Evolutionary conservation across 2,329 filamentous ascomycete genomes (phyloP).

Genomic region (Ophioceras dolichostomum): DNA sequence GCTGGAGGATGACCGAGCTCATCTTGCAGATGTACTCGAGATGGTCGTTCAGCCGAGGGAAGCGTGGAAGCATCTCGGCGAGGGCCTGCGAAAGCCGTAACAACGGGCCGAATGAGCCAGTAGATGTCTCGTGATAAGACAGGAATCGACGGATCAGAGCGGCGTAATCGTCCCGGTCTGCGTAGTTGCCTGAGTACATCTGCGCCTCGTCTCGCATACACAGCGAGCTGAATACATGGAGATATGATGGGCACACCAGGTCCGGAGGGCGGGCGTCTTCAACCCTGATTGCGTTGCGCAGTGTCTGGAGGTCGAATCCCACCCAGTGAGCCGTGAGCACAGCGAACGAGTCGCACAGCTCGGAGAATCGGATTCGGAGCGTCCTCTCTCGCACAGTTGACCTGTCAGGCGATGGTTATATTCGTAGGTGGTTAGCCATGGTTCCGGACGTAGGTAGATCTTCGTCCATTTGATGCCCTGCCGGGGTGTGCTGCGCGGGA

Average conservation of each 20-base stretch:
- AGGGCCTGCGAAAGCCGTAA: conserved; percentile 28
- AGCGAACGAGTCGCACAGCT: conserved; percentile 29
- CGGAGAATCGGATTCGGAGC: conserved; percentile 19
- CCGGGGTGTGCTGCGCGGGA: no score
- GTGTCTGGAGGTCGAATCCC: conserved; percentile 29
- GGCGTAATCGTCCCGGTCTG: conserved; percentile 16
- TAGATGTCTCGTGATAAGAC: conserved; percentile 15
- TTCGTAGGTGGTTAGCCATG: no score
- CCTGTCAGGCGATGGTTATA: no score
- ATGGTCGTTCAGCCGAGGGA: conserved; percentile 33
- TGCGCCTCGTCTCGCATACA: conserved; percentile 3
- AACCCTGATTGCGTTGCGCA: conserved; percentile 12
- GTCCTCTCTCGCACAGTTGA: conserved; percentile 5
- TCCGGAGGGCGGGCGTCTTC: conserved; percentile 22
- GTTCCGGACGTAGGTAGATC: no score
- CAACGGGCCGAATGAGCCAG: conserved; percentile 30
- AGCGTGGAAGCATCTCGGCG: conserved; percentile 25
- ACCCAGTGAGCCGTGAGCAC: conserved; percentile 39
- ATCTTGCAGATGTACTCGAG: conserved; percentile 25
- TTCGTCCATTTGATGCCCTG: no score
- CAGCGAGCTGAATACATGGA: conserved; percentile 13
- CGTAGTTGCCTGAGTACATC: conserved; percentile 16
- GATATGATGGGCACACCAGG: conserved; percentile 29
- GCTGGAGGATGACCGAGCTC: conserved; percentile 16
- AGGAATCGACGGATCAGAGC: conserved; percentile 33